These are phyloP conservation scores for Verbena officinalis DNA, from an alignment of 257 asterid genomes.

Conservation along the genomic window DNA sequence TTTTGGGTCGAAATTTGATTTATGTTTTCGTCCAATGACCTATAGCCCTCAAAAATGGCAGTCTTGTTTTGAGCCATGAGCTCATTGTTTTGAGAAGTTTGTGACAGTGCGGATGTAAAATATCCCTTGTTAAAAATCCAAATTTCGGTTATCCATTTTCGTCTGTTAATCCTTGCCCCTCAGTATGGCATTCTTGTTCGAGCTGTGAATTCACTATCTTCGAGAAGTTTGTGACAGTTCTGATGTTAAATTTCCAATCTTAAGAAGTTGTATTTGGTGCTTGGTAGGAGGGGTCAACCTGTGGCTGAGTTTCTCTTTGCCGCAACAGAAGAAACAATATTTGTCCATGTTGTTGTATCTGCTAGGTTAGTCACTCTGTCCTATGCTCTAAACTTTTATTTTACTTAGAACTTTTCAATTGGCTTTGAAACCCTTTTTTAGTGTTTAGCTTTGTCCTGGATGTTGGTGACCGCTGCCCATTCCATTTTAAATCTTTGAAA, in stretches of 20 bases:
- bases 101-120: too few species aligned
- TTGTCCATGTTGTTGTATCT: conserved; percentile 88
- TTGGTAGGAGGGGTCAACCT: conserved; percentile 93
- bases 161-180: background rate
- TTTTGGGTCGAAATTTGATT: conserved; percentile 9
- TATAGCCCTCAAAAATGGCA: too few species aligned
- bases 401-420: conserved; percentile 8
- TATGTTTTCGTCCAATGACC: too few species aligned
- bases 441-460: conserved; percentile 20
- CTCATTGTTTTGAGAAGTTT: too few species aligned
- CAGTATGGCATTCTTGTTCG: conserved; percentile 17
- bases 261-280: conserved; percentile 37
- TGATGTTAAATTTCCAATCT: conserved; percentile 10
- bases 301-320: conserved; percentile 92
- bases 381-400: conserved; percentile 20
- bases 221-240: conserved; percentile 14
- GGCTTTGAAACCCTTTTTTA: conserved; percentile 12
- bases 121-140: too few species aligned
- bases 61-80: too few species aligned
- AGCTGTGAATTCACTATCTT: conserved; percentile 17
- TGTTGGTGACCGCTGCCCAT: conserved; percentile 11
- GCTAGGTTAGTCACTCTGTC: conserved; percentile 61
- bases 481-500: conserved; percentile 16
- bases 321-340: conserved; percentile 92
- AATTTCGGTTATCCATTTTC: conserved; percentile 18